These are phyloP conservation scores for Gracilaria caudata DNA, from an alignment of 23 red algal genomes.

Conservation along the genomic window DNA sequence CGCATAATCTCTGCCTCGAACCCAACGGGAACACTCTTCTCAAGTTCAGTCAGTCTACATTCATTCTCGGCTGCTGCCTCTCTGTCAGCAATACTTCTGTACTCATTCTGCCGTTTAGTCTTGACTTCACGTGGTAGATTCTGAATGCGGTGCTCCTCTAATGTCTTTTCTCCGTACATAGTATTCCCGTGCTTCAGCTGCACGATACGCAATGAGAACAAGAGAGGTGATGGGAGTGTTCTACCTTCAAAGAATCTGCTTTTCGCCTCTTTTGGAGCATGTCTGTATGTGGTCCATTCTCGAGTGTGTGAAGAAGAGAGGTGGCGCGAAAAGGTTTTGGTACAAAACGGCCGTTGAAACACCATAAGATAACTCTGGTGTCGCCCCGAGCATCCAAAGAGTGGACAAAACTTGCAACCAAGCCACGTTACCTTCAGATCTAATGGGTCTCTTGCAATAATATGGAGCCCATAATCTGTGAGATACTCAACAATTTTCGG, in stretches of 20 bases:
- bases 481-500: not conserved
- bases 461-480: constrained; percentile 19
- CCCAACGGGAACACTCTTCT: not conserved
- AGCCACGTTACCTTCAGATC: constrained; percentile 7
- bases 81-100: constrained; percentile 5
- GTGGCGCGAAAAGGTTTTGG: not conserved
- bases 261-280: constrained; percentile 2
- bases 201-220: constrained; percentile 15
- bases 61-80: constrained; percentile 1
- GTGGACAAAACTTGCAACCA: constrained; percentile 13
- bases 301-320: not conserved
- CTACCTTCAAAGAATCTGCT: constrained; percentile 15
- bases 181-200: not conserved
- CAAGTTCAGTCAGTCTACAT: not conserved
- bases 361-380: not conserved
- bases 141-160: not conserved
- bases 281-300: not conserved
- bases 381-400: not conserved
- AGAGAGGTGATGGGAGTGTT: constrained; percentile 7
- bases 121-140: not conserved
- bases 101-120: not conserved
- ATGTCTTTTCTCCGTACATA: not conserved
- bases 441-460: constrained; percentile 7
- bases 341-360: not conserved
- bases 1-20: not conserved